These are phyloP conservation scores for Xylaria flabelliformis DNA, from an alignment of 495 filamentous ascomycete genomes.

Conservation along the genomic window DNA sequence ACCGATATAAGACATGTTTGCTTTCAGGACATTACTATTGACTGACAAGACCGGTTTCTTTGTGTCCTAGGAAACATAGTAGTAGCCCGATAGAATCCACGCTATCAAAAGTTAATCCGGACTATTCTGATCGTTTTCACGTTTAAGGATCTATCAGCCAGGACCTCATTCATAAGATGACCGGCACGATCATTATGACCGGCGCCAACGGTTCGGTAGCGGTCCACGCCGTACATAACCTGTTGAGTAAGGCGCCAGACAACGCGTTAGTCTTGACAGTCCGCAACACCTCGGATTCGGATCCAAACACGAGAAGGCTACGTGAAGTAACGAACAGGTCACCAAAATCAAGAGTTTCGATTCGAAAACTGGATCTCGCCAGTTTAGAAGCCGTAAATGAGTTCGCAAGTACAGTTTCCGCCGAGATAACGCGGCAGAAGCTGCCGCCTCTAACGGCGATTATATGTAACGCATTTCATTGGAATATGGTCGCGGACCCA, in stretches of 20 bases:
- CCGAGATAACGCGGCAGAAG: conserved; percentile 38
- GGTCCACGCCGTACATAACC: conserved; percentile 46
- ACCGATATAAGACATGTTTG: not conserved
- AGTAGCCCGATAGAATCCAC: conserved; percentile 44
- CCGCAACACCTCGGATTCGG: conserved; percentile 44
- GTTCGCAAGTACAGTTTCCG: conserved; percentile 32
- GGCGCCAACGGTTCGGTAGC: conserved; percentile 46
- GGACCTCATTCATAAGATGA: conserved; percentile 14
- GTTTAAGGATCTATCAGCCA: not conserved
- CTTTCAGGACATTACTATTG: not conserved
- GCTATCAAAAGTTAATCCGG: not conserved
- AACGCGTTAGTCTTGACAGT: conserved; percentile 49
- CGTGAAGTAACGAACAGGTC: conserved; percentile 36
- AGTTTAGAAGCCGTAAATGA: conserved; percentile 43
- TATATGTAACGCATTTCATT: conserved; percentile 54
- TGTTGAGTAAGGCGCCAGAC: conserved; percentile 45
- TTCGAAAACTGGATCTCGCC: conserved; percentile 51
- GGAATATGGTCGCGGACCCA: conserved; percentile 47
- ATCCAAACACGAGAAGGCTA: conserved; percentile 51
- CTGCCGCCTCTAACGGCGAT: conserved; percentile 48
- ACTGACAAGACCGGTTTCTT: not conserved
- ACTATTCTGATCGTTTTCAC: not conserved
- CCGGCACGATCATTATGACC: conserved; percentile 34
- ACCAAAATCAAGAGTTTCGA: conserved; percentile 34
- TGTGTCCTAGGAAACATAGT: not conserved